These are phyloP conservation scores for Alternaria panax DNA, from an alignment of 2,329 filamentous ascomycete species.

Conservation along the genomic window DNA sequence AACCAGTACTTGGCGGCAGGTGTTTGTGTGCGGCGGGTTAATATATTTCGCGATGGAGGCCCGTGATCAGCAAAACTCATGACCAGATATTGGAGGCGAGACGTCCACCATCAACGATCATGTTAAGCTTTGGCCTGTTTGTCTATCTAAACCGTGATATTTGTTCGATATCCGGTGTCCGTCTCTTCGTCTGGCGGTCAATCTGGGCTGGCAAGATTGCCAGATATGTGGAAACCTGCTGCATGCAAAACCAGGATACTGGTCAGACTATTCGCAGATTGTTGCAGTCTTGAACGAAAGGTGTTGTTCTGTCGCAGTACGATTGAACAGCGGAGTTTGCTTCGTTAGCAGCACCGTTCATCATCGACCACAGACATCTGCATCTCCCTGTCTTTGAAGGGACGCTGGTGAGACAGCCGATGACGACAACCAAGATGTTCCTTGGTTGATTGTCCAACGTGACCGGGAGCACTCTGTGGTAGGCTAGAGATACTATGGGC, in stretches of 20 bases:
- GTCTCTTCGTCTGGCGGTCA: no score
- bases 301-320: no score
- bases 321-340: no score
- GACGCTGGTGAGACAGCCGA: not conserved
- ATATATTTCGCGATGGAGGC: slow-evolving; percentile 22
- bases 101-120: not conserved
- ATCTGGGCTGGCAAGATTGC: no score
- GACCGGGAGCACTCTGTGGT: not conserved
- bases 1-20: slow-evolving; percentile 15
- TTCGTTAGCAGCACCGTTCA: no score
- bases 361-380: no score
- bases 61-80: slow-evolving; percentile 18
- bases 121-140: not conserved
- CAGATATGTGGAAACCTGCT: no score
- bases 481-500: slow-evolving; percentile 3
- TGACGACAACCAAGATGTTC: not conserved
- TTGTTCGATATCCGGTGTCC: no score
- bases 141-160: no score
- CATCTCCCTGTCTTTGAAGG: not conserved
- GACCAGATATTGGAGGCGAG: slow-evolving; percentile 15
- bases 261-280: no score
- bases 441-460: not conserved
- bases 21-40: slow-evolving; percentile 20
- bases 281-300: no score
- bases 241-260: no score